Base-by-base conservation (phyloP, 1,284 basidiomycete genomes). In the Ceratobasidium sp. region DNA sequence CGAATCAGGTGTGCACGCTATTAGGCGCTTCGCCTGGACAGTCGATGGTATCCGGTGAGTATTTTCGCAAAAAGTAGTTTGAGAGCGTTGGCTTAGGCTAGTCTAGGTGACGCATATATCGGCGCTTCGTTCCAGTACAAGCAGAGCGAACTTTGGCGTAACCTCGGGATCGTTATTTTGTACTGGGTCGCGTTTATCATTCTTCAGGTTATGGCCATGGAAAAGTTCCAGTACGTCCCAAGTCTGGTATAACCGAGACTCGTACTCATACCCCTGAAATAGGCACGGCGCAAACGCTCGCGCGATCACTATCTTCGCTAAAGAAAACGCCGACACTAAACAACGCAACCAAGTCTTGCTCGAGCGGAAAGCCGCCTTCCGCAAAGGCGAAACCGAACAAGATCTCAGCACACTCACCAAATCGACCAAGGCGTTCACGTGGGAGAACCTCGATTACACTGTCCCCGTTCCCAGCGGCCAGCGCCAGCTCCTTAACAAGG, bases 181-280 rank as follows among this genome's bases (percentile, higher is more conserved):
- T 93, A 93, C 86, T 87, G 93, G 82, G 54, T 93, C 74, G 85
- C 90, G 80, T 95, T 95, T 86, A 88, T 93, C 83, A 50, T 91
- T 41, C 87, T 88, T 1, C 92, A 93, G 83, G 84, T 90, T 30
- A 65, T 91, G 33, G 87, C 87, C 16, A 86, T 93, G 30, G 92
- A 93, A 82, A 90, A 86, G 89, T 89, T 83, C 90, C 90, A 16
- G 91, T 92, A 81, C 83, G 90, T 83, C 12, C 35, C 41, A 30
- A 12, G 52, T 33, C 52, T 69, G 33, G 48, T 62, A 50, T 59
- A 30, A n/a, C 23, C 54, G 52, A 52, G 50, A 52, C 20, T 52
- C 20, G 20, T 54, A 54, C 52, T 54, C 20, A 54, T 54, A 20
- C 52, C 20, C 16, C 7, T 44, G 23, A 23, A 60, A 91, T 55